Conservation (phyloP, 2,329 filamentous ascomycete species). For the Aspergillus intermedius region DNA sequence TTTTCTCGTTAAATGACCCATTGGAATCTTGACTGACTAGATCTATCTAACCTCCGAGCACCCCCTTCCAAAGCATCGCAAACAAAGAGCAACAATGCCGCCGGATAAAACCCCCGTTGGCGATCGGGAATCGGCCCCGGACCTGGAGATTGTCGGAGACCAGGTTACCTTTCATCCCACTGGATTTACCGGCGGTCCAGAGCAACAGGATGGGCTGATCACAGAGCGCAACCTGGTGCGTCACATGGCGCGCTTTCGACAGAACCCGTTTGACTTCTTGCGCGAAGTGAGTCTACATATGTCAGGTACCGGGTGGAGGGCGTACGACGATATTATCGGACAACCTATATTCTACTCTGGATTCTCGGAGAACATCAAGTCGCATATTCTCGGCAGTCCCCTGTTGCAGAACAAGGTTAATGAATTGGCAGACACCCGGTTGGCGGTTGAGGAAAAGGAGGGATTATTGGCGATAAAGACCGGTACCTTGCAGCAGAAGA, state of each 20-base stretch:
- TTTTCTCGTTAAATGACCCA: slow-evolving; percentile 5
- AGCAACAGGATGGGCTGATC: slow-evolving; percentile 40
- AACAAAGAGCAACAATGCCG: slow-evolving; percentile 19
- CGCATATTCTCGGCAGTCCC: slow-evolving; percentile 65
- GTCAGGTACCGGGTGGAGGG: slow-evolving; percentile 88
- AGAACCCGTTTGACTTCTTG: slow-evolving; percentile 69
- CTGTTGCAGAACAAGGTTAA: slow-evolving; percentile 68
- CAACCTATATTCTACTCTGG: slow-evolving; percentile 90
- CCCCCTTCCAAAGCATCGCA: neutral
- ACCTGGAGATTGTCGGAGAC: slow-evolving; percentile 69
- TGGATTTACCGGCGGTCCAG: slow-evolving; percentile 46
- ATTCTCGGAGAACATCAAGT: slow-evolving; percentile 86
- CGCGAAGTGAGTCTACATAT: slow-evolving; percentile 91
- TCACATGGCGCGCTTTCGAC: slow-evolving; percentile 79
- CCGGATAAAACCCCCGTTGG: slow-evolving; percentile 22
- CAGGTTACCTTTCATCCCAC: slow-evolving; percentile 68
- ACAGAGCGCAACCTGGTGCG: slow-evolving; percentile 48
- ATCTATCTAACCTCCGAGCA: neutral
- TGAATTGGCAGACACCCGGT: slow-evolving; percentile 67
- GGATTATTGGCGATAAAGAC: slow-evolving; percentile 52
- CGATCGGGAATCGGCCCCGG: slow-evolving; percentile 53
- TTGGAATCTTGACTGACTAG: neutral
- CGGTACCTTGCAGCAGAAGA: slow-evolving; percentile 24
- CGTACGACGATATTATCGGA: slow-evolving; percentile 83
- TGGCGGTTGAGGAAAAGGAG: slow-evolving; percentile 69